These are phyloP conservation scores for Phaeophleospora eucalypticola DNA, from an alignment of 2,329 filamentous ascomycete genomes.

Conservation along the genomic window DNA sequence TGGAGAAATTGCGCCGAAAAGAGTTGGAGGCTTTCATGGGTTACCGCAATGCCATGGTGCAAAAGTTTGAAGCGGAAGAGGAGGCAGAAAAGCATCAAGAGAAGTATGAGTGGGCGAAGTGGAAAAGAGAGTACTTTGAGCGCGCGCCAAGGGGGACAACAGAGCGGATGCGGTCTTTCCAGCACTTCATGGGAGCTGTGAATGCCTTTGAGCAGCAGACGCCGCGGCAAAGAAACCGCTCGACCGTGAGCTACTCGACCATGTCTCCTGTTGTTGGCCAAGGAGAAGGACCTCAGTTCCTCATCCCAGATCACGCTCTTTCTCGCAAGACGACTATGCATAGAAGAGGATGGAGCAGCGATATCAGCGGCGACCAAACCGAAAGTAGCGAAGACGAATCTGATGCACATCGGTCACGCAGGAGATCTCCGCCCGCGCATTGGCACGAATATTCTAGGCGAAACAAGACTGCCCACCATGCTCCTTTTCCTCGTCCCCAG, in stretches of 20 bases:
- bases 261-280: slow-evolving; percentile 23
- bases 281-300: slow-evolving; percentile 18
- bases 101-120: slow-evolving; percentile 29
- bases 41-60: slow-evolving; percentile 31
- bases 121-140: slow-evolving; percentile 32
- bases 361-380: slow-evolving; percentile 33
- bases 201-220: slow-evolving; percentile 24
- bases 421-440: slow-evolving; percentile 10
- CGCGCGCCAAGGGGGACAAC: slow-evolving; percentile 27
- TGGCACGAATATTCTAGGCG: slow-evolving; percentile 12
- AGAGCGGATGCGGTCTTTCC: slow-evolving; percentile 29
- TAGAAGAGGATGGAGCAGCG: slow-evolving; percentile 31
- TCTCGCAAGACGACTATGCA: slow-evolving; percentile 21
- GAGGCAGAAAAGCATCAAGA: slow-evolving; percentile 26
- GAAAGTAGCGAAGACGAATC: slow-evolving; percentile 30
- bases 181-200: slow-evolving; percentile 27
- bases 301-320: slow-evolving; percentile 21
- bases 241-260: slow-evolving; percentile 20
- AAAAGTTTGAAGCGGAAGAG: slow-evolving; percentile 30
- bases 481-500: not conserved
- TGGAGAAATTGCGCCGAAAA: slow-evolving; percentile 29
- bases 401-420: slow-evolving; percentile 10
- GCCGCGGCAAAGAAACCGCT: slow-evolving; percentile 21
- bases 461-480: not conserved
- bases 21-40: slow-evolving; percentile 29